Evolutionary conservation across 192 early-diverging fungal species (phyloP).

Genomic region (Geranomyces variabilis): DNA sequence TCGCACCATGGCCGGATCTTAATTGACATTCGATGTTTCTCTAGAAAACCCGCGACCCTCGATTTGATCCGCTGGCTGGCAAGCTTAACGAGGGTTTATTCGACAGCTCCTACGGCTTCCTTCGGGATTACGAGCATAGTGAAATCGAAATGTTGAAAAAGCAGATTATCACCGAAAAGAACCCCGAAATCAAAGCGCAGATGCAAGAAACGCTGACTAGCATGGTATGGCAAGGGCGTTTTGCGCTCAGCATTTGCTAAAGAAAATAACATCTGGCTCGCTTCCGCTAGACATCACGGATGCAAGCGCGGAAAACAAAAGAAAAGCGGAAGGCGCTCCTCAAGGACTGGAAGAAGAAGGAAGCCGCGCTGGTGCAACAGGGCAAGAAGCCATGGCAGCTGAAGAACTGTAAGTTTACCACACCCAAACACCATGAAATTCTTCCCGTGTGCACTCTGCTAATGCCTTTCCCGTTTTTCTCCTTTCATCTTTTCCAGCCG

Average conservation of each 20-base stretch:
- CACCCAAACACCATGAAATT: neutral
- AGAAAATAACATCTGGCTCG: neutral
- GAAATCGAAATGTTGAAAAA: conserved; percentile 75
- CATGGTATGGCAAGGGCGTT: conserved; percentile 59
- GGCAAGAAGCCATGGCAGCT: conserved; percentile 96
- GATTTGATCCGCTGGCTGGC: conserved; percentile 89
- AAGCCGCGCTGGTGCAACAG: conserved; percentile 75
- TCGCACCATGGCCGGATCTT: too few relatives aligned
- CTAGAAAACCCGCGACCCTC: conserved; percentile 85
- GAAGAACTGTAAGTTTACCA: conserved; percentile 72
- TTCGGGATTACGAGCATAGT: conserved; percentile 74
- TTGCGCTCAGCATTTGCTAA: neutral
- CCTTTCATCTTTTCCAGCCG: conserved; percentile 47
- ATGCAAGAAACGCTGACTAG: conserved; percentile 63
- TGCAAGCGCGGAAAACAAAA: conserved; percentile 38
- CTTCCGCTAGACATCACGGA: conserved; percentile 25
- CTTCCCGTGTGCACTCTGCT: neutral
- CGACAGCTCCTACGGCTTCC: conserved; percentile 88
- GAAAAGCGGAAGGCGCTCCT: conserved; percentile 66
- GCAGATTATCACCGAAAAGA: conserved; percentile 68
- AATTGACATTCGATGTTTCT: neutral
- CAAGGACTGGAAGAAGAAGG: conserved; percentile 78
- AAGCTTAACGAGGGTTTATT: conserved; percentile 91
- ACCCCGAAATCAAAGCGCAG: conserved; percentile 59
- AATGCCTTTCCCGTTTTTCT: neutral